Conservation (phyloP, 371 early-diverging fungal species). For the Zychaea mexicana region DNA sequence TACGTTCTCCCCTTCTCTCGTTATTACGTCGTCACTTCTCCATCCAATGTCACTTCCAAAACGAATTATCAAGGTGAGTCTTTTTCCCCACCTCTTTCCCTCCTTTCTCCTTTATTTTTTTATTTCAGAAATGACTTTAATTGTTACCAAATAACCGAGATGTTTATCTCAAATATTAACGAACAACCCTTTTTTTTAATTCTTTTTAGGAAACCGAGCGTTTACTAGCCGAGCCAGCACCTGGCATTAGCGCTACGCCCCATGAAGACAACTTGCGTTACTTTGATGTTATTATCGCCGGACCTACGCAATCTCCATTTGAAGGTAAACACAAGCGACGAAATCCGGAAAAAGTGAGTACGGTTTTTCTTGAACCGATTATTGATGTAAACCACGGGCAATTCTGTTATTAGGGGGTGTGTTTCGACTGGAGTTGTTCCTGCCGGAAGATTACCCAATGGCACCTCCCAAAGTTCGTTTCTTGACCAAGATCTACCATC, state of each 20-base stretch:
- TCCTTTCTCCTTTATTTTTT: not conserved
- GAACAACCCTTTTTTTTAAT: not conserved
- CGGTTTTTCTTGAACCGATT: not conserved
- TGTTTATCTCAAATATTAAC: too few relatives aligned
- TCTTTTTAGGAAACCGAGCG: slow-evolving; percentile 90
- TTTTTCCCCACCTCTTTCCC: not conserved
- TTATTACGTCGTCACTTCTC: not conserved
- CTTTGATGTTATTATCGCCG: slow-evolving; percentile 97
- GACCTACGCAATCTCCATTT: slow-evolving; percentile 96
- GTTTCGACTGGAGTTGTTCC: slow-evolving; percentile 95
- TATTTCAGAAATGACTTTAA: not conserved
- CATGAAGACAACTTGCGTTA: slow-evolving; percentile 96
- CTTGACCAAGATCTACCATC: slow-evolving; percentile 99
- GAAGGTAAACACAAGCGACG: too few relatives aligned
- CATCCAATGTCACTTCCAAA: not conserved
- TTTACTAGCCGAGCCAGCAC: slow-evolving; percentile 91
- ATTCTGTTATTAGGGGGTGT: slow-evolving; percentile 75
- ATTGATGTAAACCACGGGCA: too few relatives aligned
- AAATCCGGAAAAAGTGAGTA: not conserved
- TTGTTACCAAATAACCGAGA: not conserved
- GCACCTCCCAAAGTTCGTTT: slow-evolving; percentile 98
- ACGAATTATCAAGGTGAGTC: not conserved
- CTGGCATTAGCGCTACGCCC: slow-evolving; percentile 92
- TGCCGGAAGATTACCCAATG: slow-evolving; percentile 99
- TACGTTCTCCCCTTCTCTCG: not conserved